Percentiles rank a stretch among this genome's conserved stretches.
These are phyloP conservation scores for Aureobasidium namibiae DNA, from an alignment of 2,329 filamentous ascomycete species.

Conservation along the genomic window DNA sequence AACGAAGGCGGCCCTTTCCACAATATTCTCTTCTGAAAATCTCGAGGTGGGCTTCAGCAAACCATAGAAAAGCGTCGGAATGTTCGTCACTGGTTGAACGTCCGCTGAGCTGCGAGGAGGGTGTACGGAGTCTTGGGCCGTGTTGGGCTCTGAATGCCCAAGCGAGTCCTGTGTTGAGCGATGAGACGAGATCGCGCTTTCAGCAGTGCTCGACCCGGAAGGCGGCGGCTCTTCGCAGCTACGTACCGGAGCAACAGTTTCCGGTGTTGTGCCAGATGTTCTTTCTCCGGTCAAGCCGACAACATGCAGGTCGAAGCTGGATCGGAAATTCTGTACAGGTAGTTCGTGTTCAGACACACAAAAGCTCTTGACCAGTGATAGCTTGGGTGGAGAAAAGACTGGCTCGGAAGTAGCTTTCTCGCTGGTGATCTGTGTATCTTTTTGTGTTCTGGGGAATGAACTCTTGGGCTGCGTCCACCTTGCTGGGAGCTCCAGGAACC, in stretches of 20 bases:
- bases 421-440: not conserved
- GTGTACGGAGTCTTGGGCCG: conserved; percentile 1
- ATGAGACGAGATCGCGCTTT: not conserved
- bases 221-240: not conserved
- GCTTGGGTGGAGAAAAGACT: not conserved
- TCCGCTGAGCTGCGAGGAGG: not conserved
- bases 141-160: not conserved
- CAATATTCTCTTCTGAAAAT: not conserved
- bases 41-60: not conserved
- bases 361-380: not conserved
- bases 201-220: too few relatives aligned
- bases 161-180: not conserved
- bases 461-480: not conserved
- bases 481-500: not conserved
- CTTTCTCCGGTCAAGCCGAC: not conserved
- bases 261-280: not conserved
- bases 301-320: not conserved
- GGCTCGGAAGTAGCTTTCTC: not conserved
- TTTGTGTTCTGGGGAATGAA: not conserved
- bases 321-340: not conserved
- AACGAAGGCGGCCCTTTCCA: not conserved
- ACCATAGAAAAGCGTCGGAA: not conserved
- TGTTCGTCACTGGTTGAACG: not conserved
- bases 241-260: not conserved
- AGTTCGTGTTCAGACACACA: conserved; percentile 11